Conservation (phyloP, 768 basidiomycete species). For the Naganishia onofrii region DNA sequence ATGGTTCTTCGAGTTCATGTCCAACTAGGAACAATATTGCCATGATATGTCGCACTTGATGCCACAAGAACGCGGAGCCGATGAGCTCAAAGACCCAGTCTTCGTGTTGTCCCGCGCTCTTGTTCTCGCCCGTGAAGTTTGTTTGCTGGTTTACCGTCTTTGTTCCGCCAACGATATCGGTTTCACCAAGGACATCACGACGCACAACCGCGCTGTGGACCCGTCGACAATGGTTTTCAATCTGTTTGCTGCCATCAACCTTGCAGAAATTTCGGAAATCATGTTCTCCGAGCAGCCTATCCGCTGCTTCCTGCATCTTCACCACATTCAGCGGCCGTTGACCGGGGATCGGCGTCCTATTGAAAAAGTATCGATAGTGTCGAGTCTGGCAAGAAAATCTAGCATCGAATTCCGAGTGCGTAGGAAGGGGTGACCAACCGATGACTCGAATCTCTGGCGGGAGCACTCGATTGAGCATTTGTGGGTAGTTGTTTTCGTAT, state of each 20-base stretch:
- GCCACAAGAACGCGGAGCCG: conserved; percentile 86
- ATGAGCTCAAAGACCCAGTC: conserved; percentile 77
- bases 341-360: conserved; percentile 52
- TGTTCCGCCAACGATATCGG: conserved; percentile 6
- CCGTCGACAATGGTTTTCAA: conserved; percentile 69
- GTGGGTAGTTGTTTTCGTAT: conserved; percentile 70
- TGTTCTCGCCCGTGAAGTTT: not conserved
- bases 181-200: conserved; percentile 3
- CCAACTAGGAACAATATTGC: conserved; percentile 86
- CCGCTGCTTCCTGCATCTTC: conserved; percentile 73
- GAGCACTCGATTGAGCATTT: conserved; percentile 78
- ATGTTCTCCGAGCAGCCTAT: conserved; percentile 75
- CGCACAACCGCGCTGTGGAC: conserved; percentile 61
- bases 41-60: conserved; percentile 94
- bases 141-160: not conserved
- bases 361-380: conserved; percentile 98
- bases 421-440: conserved; percentile 85
- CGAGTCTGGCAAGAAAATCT: conserved; percentile 80
- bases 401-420: conserved; percentile 67
- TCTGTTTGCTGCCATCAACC: conserved; percentile 85
- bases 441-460: conserved; percentile 84
- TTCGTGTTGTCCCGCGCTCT: conserved; percentile 36
- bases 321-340: conserved; percentile 61
- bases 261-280: conserved; percentile 97
- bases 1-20: conserved; percentile 69